A percentile compares a stretch with the other conserved stretches of the same genome.
phyloP scores from a whole-genome alignment of 768 basidiomycete species.

The Pleurotus giganteus region DNA sequence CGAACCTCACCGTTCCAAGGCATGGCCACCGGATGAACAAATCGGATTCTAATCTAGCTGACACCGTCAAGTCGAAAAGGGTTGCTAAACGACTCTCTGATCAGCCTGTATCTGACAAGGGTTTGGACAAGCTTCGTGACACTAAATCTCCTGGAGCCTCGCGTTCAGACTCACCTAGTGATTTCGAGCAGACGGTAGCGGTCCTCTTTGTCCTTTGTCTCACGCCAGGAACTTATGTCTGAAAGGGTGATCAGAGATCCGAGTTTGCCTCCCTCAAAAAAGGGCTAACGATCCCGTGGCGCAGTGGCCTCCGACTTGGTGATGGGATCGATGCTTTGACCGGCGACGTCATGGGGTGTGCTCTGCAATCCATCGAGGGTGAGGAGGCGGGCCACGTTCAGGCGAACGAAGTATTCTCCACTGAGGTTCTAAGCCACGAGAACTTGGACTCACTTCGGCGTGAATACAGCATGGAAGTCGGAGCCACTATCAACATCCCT shows the following conservation, averaged over 20 bases:
- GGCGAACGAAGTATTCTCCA: no score
- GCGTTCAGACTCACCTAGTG: no score
- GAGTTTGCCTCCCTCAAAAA: background rate
- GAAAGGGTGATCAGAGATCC: background rate
- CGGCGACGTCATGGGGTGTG: background rate
- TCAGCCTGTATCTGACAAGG: no score
- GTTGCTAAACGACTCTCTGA: background rate
- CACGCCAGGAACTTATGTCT: background rate
- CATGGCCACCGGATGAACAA: background rate
- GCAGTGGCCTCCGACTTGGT: background rate
- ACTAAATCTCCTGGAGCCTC: no score
- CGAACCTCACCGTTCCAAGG: background rate
- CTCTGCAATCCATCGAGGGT: background rate
- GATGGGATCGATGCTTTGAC: conserved; percentile 1
- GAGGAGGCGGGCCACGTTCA: background rate
- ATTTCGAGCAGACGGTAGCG: no score
- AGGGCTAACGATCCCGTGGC: background rate
- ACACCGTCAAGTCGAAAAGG: background rate
- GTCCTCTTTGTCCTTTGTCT: no score
- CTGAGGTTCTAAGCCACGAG: background rate
- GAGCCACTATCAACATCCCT: background rate
- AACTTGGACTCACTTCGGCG: background rate
- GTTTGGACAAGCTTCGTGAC: no score
- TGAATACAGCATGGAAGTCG: background rate
- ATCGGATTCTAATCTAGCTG: background rate